A percentile compares a stretch with the other conserved stretches of the same genome.
These are phyloP conservation scores for Fusarium palustre DNA, from an alignment of 2,329 filamentous ascomycete species.

Conservation along the genomic window DNA sequence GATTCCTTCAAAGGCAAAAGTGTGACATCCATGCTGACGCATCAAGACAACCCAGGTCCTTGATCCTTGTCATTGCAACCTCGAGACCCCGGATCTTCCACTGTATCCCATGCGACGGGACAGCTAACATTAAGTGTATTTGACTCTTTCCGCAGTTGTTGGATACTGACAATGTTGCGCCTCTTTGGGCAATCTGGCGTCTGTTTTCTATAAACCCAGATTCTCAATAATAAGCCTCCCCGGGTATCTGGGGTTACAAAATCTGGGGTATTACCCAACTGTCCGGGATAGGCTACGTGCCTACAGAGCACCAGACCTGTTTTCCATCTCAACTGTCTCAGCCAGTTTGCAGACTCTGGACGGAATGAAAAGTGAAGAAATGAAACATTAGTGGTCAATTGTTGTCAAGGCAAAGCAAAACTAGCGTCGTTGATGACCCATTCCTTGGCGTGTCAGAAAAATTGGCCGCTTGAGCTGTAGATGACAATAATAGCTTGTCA, in stretches of 20 bases:
- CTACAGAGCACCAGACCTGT: background rate
- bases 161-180: background rate
- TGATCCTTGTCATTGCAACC: constrained; percentile 23
- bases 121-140: background rate
- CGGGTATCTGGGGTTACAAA: constrained; percentile 8
- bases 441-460: no score
- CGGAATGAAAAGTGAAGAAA: background rate
- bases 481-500: no score
- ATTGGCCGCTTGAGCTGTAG: no score
- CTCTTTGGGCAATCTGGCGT: constrained; percentile 16
- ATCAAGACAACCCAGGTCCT: constrained; percentile 25
- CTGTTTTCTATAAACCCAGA: background rate
- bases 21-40: constrained; percentile 31
- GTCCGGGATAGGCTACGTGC: constrained; percentile 1
- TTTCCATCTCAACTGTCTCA: constrained; percentile 3
- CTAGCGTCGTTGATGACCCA: background rate
- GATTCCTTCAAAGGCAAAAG: background rate
- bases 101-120: background rate
- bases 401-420: background rate
- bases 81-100: constrained; percentile 14
- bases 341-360: background rate
- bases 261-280: constrained; percentile 21
- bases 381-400: constrained; percentile 12
- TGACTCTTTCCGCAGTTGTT: constrained; percentile 6
- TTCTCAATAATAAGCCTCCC: constrained; percentile 1